A percentile compares a stretch with the other conserved stretches of the same genome.
These are phyloP conservation scores for Narthecium ossifragum DNA, from an alignment of 106 monocot genomes.

Conservation along the genomic window DNA sequence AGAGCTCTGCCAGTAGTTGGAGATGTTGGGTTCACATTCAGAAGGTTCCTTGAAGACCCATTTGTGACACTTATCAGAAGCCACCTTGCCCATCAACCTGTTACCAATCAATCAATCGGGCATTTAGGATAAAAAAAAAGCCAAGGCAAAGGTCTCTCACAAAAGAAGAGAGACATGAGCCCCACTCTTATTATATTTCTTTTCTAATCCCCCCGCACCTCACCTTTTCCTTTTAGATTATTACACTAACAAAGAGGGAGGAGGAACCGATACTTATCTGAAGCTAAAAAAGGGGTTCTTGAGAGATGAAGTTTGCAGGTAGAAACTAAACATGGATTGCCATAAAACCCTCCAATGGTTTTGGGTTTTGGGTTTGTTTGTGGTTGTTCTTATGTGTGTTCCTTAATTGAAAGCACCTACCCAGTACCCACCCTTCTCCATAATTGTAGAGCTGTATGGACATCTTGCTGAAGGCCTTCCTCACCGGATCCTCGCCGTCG, in stretches of 20 bases:
- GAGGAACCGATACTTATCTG: too few relatives aligned
- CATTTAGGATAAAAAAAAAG: neutral
- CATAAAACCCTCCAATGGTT: too few relatives aligned
- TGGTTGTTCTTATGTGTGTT: neutral
- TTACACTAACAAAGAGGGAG: too few relatives aligned
- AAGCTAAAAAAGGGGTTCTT: too few relatives aligned
- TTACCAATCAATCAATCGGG: constrained; percentile 27
- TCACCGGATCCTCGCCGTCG: constrained; percentile 68
- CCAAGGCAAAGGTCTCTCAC: neutral
- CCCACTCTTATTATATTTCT: too few relatives aligned
- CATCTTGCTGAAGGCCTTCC: constrained; percentile 97
- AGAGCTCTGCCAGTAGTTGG: constrained; percentile 99
- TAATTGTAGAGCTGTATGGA: constrained; percentile 96
- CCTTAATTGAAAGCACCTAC: constrained; percentile 36
- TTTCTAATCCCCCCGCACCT: too few relatives aligned
- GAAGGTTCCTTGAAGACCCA: constrained; percentile 98
- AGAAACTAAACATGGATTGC: too few relatives aligned
- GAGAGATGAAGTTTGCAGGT: too few relatives aligned
- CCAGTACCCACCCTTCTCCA: constrained; percentile 98
- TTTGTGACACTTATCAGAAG: constrained; percentile 98
- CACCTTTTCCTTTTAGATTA: too few relatives aligned
- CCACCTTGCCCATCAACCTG: constrained; percentile 97
- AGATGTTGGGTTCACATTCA: constrained; percentile 85
- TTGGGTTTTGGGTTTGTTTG: too few relatives aligned
- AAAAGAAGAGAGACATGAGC: too few relatives aligned